Evolutionary conservation across 176 grass and related monocot genomes (phyloP), one percentile per base, ranked within the genome.

Genomic region (Otatea glauca): DNA sequence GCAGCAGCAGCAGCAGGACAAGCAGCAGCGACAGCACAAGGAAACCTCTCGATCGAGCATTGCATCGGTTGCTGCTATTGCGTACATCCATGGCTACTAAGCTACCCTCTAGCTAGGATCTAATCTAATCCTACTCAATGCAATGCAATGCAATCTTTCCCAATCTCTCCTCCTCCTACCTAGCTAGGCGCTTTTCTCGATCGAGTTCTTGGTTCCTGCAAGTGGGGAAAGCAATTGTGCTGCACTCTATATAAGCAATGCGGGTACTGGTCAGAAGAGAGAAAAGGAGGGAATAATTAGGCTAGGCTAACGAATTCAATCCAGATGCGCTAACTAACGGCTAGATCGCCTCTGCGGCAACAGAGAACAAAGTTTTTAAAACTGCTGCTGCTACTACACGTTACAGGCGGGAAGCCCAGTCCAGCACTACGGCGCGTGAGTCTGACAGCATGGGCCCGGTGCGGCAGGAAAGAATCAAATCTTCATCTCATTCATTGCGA

Each of bases 301-400:
- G 58, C 6, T 42, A 83, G 9, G 58, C 9, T 42, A 84, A 75
- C n/a, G 50, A 50, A 87, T 91, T 80, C 69, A 34, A 72, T 24
- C 85, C 79, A 80, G 81, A 87, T 91, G 51, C 75, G 80, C 42
- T 87, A 91, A 87, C 42, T 73, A 91, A 91, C 85, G 85, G 89
- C 85, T 91, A 90, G 25, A 66, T 86, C 13, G 61, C 47, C 61
- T 42, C 48, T 56, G 68, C 47, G 2, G 21, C 60, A 12, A 12
- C 44, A 7, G 41, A 35, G 54, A 43, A n/a, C 35, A 42, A 70
- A 29, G 17, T 42, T 65, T 69, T 69, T 34, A 20, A 81, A 85
- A n/a, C 20, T 23, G 12, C 0, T 45, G 35, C 66, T 32, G 27
- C 41, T 51, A 37, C 71, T 62, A 68, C 68, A 84, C 87, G 75